Percentiles rank a stretch among this genome's conserved stretches.
phyloP scores from a whole-genome alignment of 306 rosid species.

The Geum urbanum region DNA sequence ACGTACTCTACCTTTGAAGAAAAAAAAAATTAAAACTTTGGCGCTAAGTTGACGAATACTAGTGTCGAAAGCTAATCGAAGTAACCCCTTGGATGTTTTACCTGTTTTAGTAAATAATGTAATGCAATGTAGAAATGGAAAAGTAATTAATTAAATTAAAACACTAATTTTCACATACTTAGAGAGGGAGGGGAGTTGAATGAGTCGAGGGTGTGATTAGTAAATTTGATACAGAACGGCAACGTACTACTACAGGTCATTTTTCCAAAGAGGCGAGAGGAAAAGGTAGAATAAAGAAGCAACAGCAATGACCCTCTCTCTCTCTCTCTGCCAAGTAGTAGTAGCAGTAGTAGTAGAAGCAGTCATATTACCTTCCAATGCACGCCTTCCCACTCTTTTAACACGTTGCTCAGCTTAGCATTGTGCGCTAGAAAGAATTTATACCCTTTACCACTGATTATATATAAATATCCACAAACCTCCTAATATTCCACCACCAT shows the following conservation, averaged over 20 bases:
- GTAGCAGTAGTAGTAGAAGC: too few species aligned
- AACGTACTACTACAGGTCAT: constrained; percentile 8
- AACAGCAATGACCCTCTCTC: constrained; percentile 23
- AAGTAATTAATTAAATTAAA: too few species aligned
- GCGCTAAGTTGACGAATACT: too few species aligned
- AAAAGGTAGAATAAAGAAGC: constrained; percentile 29
- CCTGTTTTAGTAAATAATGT: background rate
- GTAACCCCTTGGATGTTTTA: background rate
- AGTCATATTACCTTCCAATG: constrained; percentile 30
- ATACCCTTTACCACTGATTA: background rate
- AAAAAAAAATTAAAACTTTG: too few species aligned
- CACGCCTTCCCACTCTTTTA: constrained; percentile 37
- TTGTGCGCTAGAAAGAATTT: background rate
- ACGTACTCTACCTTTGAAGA: too few species aligned
- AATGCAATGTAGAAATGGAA: too few species aligned
- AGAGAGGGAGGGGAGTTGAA: background rate
- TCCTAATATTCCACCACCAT: background rate
- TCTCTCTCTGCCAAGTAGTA: background rate
- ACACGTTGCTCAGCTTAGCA: constrained; percentile 8
- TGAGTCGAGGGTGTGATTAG: background rate
- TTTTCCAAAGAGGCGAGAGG: constrained; percentile 8
- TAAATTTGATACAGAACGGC: background rate
- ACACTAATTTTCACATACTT: background rate
- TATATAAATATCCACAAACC: constrained; percentile 6
- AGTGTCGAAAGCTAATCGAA: background rate